Base-by-base conservation (phyloP, 192 early-diverging fungal species). In the Spizellomyces punctatus region DNA sequence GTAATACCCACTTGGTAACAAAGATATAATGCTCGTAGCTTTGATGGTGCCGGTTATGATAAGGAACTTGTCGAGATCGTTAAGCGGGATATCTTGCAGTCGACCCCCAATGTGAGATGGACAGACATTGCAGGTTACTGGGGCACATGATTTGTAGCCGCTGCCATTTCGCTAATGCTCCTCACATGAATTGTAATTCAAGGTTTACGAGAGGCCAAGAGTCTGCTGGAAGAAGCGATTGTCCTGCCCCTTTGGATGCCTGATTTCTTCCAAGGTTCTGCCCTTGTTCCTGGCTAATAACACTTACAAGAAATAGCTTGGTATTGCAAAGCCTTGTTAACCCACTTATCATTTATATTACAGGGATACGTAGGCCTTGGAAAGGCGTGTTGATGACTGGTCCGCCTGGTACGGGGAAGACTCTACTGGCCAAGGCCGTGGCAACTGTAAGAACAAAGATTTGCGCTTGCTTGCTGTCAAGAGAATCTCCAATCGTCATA, bases 221-320 rank as follows among this genome's bases (percentile, higher is more conserved):
- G 63, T 14, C 58, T 89, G 27, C 73, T 89, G 45, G 87, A 88
- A 74, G 87, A 89, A 76, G 87, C 87, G 17, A 84, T 89, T 63
- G 87, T 89, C 3, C 60, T 89, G 8, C 87, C 87, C 3, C 64
- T 88, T 17, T 88, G 86, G 87, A 89, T 89, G 87, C 87, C 87
- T 55, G 86, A 89, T 57, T 89, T 70, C 67, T 89, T 89, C 68
- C 76, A 86, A 71, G 86, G 83, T 71, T 16, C 36, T 22, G 4
- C 19, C 5, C 19, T 6, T 45, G 64, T 10, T 16, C 19, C 27
- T 75, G 16, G n/a, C 22, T n/a, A 22, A 22, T 56, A 19, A 22
- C 42, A 41, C 8, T 41, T 61, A 42, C 14, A 6, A 61, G 14
- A n/a, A n/a, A 2, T 54, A 19, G 14, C 14, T 4, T 54, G 50